These are phyloP conservation scores for Botryotinia calthae DNA, from an alignment of 2,329 filamentous ascomycete genomes.

Conservation along the genomic window DNA sequence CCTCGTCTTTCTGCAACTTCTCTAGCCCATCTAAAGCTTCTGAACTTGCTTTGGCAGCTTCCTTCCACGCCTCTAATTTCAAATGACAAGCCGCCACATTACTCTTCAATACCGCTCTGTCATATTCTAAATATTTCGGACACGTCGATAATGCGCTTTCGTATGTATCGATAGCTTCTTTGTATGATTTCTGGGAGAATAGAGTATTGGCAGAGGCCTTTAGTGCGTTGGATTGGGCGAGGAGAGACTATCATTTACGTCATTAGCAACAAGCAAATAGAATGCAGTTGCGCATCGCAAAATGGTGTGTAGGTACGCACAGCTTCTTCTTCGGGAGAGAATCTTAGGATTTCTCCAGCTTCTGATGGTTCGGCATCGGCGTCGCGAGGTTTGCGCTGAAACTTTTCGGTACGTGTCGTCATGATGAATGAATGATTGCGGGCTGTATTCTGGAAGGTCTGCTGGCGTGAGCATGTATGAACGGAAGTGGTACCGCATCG, in stretches of 20 bases:
- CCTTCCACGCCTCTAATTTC: conserved; percentile 82
- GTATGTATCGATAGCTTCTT: conserved; percentile 78
- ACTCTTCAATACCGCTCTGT: conserved; percentile 79
- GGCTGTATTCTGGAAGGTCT: conserved; percentile 14
- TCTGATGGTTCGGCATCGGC: conserved; percentile 25
- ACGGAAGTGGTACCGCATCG: conserved; percentile 13
- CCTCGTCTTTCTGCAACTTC: conserved; percentile 46
- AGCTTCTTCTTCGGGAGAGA: conserved; percentile 46
- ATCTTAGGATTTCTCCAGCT: conserved; percentile 37
- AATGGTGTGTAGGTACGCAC: conserved; percentile 29
- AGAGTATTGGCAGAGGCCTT: conserved; percentile 76
- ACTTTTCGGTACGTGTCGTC: conserved; percentile 37
- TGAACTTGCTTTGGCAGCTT: conserved; percentile 71
- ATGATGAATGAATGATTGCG: conserved; percentile 27
- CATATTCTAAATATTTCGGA: conserved; percentile 83
- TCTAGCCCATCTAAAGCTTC: conserved; percentile 71
- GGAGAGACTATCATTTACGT: conserved; percentile 52
- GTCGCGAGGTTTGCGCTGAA: conserved; percentile 36
- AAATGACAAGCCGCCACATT: conserved; percentile 89
- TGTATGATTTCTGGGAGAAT: conserved; percentile 71
- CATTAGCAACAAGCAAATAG: not conserved
- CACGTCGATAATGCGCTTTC: conserved; percentile 75
- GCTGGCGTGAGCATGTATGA: conserved; percentile 17
- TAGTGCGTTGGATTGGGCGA: conserved; percentile 67
- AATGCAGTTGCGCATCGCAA: not conserved